Conservation (phyloP, 176 grass and related monocot species). For the Oryza meyeriana region DNA sequence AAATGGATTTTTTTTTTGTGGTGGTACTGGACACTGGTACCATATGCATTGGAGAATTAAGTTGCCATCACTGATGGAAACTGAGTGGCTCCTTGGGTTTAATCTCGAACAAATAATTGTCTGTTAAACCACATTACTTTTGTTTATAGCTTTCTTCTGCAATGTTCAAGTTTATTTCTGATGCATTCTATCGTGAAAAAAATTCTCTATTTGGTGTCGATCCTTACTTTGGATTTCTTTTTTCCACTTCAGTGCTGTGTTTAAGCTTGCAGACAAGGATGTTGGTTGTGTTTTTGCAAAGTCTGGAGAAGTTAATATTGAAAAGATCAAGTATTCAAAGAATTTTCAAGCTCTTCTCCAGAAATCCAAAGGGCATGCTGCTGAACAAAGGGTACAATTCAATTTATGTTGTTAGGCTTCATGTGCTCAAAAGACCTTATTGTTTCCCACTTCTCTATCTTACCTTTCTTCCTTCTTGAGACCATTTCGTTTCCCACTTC, state of each 20-base stretch:
- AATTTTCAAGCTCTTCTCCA: conserved; percentile 61
- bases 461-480: neutral
- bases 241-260: conserved; percentile 62
- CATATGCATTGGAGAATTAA: neutral
- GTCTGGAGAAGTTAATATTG: conserved; percentile 54
- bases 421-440: neutral
- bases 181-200: neutral
- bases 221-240: conserved; percentile 27
- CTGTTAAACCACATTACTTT: neutral
- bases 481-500: neutral
- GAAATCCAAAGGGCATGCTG: conserved; percentile 48
- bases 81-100: neutral
- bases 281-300: conserved; percentile 53
- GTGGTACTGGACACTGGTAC: neutral
- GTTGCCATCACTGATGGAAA: neutral
- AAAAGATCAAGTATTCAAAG: conserved; percentile 75
- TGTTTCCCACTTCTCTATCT: neutral
- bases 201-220: neutral
- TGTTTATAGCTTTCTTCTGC: neutral
- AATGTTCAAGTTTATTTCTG: conserved; percentile 3
- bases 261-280: conserved; percentile 70
- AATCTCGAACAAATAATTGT: neutral
- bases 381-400: conserved; percentile 46
- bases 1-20: conserved; percentile 2
- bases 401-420: conserved; percentile 26